phyloP scores from a whole-genome alignment of 2,329 filamentous ascomycete genomes.

The Ascochyta viciae-villosae region DNA sequence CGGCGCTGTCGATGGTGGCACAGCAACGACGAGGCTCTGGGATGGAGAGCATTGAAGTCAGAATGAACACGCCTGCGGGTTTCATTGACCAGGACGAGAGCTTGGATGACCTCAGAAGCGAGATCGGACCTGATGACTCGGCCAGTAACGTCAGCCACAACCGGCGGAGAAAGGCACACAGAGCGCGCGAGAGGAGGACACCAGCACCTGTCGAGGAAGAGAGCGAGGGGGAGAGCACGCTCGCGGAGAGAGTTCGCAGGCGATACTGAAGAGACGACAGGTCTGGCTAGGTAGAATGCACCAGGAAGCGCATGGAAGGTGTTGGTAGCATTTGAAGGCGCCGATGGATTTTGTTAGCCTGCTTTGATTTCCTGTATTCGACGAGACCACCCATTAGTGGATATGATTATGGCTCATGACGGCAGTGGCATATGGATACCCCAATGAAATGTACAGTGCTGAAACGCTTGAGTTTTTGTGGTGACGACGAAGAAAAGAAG shows the following conservation, averaged over 20 bases:
- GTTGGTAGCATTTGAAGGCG: constrained; percentile 3
- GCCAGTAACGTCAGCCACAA: constrained; percentile 82
- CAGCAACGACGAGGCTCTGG: constrained; percentile 61
- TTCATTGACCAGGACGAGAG: constrained; percentile 42
- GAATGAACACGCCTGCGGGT: constrained; percentile 58
- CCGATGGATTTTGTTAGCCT: constrained; percentile 1
- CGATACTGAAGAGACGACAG: constrained; percentile 25
- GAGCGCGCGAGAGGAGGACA: constrained; percentile 72
- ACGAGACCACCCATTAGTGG: constrained; percentile 12
- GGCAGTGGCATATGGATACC: constrained; percentile 37
- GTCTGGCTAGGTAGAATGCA: not conserved
- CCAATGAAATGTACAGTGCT: constrained; percentile 21
- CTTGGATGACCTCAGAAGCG: constrained; percentile 52
- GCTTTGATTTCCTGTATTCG: constrained; percentile 5
- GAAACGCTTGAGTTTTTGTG: constrained; percentile 5
- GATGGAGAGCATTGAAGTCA: constrained; percentile 50
- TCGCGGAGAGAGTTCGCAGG: constrained; percentile 39
- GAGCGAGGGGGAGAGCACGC: constrained; percentile 36
- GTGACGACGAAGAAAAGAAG: not conserved
- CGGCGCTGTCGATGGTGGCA: constrained; percentile 74
- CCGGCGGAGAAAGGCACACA: constrained; percentile 70
- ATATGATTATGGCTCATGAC: constrained; percentile 31
- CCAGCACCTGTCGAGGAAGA: constrained; percentile 73
- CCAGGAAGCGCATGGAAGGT: not conserved
- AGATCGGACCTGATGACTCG: constrained; percentile 77